Conservation (phyloP, 2,329 filamentous ascomycete genomes). For the Ambrosiella beaveri region DNA sequence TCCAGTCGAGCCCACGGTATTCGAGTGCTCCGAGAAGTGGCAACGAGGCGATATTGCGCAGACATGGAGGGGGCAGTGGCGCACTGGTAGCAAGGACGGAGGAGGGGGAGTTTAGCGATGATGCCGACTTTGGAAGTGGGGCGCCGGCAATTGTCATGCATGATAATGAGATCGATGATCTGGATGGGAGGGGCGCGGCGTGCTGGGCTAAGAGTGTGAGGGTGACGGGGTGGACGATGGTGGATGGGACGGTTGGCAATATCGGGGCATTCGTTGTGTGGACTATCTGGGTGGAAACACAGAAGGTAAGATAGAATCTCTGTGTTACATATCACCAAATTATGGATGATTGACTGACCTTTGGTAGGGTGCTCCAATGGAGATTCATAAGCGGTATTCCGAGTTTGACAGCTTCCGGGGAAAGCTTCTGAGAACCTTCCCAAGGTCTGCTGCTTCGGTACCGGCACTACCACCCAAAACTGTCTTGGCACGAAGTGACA, state of each 20-base stretch:
- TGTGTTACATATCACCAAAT: background rate
- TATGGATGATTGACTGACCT: background rate
- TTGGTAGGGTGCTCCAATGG: constrained; percentile 40
- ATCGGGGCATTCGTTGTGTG: constrained; percentile 89
- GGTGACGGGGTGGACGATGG: constrained; percentile 37
- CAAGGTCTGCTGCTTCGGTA: constrained; percentile 67
- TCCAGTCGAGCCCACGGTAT: background rate
- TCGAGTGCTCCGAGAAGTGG: background rate
- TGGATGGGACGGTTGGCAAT: constrained; percentile 38
- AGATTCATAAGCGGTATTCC: constrained; percentile 62
- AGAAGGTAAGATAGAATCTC: constrained; percentile 45
- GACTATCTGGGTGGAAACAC: constrained; percentile 75
- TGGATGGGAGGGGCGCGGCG: constrained; percentile 34
- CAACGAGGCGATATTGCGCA: background rate
- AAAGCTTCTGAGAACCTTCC: constrained; percentile 63
- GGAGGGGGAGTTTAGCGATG: background rate
- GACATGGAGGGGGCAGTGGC: background rate
- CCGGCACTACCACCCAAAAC: constrained; percentile 86
- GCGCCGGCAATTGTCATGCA: constrained; percentile 40
- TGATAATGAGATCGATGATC: constrained; percentile 40
- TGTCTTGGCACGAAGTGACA: constrained; percentile 68
- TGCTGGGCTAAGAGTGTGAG: constrained; percentile 50
- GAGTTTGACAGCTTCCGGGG: constrained; percentile 75
- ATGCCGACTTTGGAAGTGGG: constrained; percentile 1
- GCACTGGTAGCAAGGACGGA: background rate